Conservation (phyloP, 2,329 filamentous ascomycete genomes). For the Teratosphaeria viscida region DNA sequence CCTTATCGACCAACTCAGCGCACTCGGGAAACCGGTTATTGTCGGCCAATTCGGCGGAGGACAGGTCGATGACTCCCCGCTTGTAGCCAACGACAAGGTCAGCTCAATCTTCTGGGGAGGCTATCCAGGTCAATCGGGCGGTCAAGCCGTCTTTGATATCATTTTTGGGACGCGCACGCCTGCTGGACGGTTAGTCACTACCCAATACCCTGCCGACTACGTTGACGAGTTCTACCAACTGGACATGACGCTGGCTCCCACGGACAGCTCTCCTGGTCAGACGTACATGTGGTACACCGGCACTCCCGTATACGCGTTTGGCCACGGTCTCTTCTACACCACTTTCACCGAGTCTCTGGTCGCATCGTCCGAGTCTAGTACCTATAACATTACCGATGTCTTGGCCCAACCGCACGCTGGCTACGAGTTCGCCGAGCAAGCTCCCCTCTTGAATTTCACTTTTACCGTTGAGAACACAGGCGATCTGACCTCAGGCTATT, state of each 20-base stretch:
- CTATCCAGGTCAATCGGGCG: constrained; percentile 36
- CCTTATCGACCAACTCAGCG: constrained; percentile 28
- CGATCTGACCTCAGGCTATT: constrained; percentile 28
- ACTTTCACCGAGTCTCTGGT: constrained; percentile 22
- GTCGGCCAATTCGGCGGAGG: constrained; percentile 32
- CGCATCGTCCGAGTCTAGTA: constrained; percentile 3
- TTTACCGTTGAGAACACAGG: constrained; percentile 1
- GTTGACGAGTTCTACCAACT: constrained; percentile 17
- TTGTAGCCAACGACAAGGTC: constrained; percentile 30
- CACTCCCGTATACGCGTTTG: constrained; percentile 31
- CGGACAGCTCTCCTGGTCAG: constrained; percentile 26
- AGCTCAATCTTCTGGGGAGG: constrained; percentile 33
- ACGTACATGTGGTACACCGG: constrained; percentile 36
- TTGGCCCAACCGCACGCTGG: constrained; percentile 16
- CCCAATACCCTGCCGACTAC: constrained; percentile 30
- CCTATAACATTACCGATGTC: constrained; percentile 28
- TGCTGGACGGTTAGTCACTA: constrained; percentile 30
- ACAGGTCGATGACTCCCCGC: constrained; percentile 32
- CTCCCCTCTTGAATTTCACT: constrained; percentile 14
- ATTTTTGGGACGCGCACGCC: constrained; percentile 32
- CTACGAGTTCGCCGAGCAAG: constrained; percentile 22
- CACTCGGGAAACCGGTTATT: constrained; percentile 21
- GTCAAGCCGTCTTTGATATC: constrained; percentile 32
- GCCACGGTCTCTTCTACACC: constrained; percentile 35
- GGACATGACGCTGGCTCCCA: constrained; percentile 27